Evolutionary conservation across 1,284 basidiomycete species (phyloP), one percentile per base, ranked within the genome.

Genomic region (Naganishia cerealis): DNA sequence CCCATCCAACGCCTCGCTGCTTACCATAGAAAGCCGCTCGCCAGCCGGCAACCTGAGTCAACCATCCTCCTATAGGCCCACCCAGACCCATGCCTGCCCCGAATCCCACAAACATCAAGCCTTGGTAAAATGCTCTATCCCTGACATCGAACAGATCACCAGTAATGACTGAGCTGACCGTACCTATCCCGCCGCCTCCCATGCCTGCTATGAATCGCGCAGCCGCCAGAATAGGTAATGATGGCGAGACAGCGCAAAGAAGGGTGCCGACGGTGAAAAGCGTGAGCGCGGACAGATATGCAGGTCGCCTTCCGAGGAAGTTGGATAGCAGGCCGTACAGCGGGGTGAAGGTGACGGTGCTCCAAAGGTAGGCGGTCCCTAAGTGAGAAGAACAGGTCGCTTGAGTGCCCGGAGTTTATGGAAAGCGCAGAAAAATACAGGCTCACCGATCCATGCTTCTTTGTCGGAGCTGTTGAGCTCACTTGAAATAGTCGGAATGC

Each of bases 41-140:
- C 81, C 81, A 82, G 0, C 81, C 81, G 15, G 77, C 72, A 7
- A 70, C 70, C 65, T 81, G 79, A 15, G 79, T 80, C 58, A 81
- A 68, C 65, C 73, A 74, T 0, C 81, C 81, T 2, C 81, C 81
- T 12, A 81, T 68, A 2, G 80, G 80, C 2, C 79, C 81, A 12
- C 81, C 81, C 6, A 80, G 70, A 0, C 77, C 79, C 18, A 72
- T 72, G 0, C 80, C 80, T 0, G 77, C 67, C 1, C 78, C 80
- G 48, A 75, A 81, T 13, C 80, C 72, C 38, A 72, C 70, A 46
- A 73, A 72, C 10, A 55, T 75, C 7, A 80, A 52, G 0, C 80
- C 80, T 66, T 80, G 79, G 43, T 77, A 75, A 18, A 81, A 71
- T 6, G 79, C 80, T 9, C 80, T 70, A n/a, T 78, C 74, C 40